Evolutionary conservation across 2,329 filamentous ascomycete species (phyloP).

Genomic region (Neonectria punicea): DNA sequence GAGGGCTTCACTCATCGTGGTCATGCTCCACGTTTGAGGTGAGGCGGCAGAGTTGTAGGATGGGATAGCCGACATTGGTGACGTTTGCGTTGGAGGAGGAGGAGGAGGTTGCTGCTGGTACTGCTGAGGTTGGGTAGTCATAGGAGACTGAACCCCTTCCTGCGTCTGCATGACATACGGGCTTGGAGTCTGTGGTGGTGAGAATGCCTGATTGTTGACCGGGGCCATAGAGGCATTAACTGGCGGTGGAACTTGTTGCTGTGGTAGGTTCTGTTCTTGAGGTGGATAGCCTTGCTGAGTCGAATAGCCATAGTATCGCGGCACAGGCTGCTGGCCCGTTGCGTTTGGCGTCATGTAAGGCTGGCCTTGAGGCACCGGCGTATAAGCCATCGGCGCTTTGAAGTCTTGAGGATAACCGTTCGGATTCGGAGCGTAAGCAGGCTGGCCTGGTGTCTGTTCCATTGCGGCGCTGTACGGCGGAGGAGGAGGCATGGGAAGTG

Average conservation of each 20-base stretch:
- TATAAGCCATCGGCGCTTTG: neutral
- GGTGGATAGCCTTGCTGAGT: neutral
- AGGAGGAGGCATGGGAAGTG: constrained; percentile 20
- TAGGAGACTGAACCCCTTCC: neutral
- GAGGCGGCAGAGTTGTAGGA: neutral
- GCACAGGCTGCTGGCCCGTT: neutral
- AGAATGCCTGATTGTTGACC: neutral
- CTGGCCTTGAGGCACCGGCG: neutral
- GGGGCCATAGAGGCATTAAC: neutral
- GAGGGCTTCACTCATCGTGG: constrained; percentile 26
- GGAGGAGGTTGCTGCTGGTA: neutral
- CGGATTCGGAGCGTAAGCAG: neutral
- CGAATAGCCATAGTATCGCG: constrained; percentile 19
- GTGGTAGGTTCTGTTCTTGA: neutral
- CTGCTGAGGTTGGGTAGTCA: constrained; percentile 8
- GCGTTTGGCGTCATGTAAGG: neutral
- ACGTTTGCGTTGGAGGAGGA: neutral
- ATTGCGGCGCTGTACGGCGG: constrained; percentile 26
- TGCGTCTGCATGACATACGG: accelerated
- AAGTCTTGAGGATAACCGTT: constrained; percentile 22
- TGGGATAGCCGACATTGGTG: neutral
- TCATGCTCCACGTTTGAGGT: constrained; percentile 26
- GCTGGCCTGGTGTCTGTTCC: constrained; percentile 1
- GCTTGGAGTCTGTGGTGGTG: constrained; percentile 13
- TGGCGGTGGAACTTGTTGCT: neutral